Base-by-base conservation (phyloP, 495 filamentous ascomycete genomes). In the Amniculicola lignicola region DNA sequence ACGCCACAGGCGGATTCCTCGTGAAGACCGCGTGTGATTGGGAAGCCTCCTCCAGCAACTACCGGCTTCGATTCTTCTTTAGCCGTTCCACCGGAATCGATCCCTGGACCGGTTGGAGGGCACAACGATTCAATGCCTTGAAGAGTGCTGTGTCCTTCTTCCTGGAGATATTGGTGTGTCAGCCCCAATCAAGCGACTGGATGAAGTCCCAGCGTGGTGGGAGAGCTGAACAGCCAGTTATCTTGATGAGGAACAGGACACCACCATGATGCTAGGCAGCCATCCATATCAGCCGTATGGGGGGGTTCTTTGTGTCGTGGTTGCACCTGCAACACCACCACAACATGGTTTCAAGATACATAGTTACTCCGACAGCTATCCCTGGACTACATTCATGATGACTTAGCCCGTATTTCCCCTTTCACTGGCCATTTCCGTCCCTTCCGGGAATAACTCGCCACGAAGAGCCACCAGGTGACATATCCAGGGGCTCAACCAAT, bases 231-330 rank as follows among this genome's bases (percentile, higher is more conserved):
- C 21, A 51, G 38, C 51, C 37, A 50, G 43, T 55, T 43, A 36
- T 49, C 54, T 14, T 16, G 19, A 5, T 41, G 51, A 46, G 58
- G 45, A 44, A 56, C 56, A 51, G 41, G 49, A 7, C 58, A 61
- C 44, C 58, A 39, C 12, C 35, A 35, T 3, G 39, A 55, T 45
- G 51, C 58, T 24, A 46, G 51, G n/a, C 44, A 51, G 24, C 45
- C 56, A 14, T 29, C 37, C 22, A 6, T 42, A 42, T 53, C 53
- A 19, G 44, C 38, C 25, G 36, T 36, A 46, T 15, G 37, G 12
- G 42, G 11, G 12, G 51, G 53, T 40, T 25, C 36, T 11, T 22
- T 61, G 16, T 59, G 35, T 3, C 29, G 37, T 50, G 44, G 36
- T 45, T 27, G n/a, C n/a, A n/a, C n/a, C 24, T 56, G 28, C 44